These are phyloP conservation scores for Pythium pectinolyticum DNA, from an alignment of 352 stramenopile species.

Conservation along the genomic window DNA sequence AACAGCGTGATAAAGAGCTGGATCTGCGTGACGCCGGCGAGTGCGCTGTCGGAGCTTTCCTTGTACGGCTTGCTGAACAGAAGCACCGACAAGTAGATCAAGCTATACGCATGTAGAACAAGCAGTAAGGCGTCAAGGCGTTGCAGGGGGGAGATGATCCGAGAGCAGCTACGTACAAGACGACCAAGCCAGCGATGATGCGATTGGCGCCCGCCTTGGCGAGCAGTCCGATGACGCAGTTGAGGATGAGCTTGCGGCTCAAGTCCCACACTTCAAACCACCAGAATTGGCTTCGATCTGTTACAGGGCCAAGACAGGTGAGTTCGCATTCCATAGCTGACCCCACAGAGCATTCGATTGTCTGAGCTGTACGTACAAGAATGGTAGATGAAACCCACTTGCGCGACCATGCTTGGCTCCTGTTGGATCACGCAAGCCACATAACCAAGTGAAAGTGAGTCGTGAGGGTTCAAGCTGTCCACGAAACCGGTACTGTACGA, in stretches of 20 bases:
- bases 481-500: background rate
- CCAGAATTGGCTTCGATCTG: conserved; percentile 65
- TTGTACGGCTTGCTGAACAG: conserved; percentile 74
- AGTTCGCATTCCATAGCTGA: background rate
- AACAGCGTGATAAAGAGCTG: conserved; percentile 82
- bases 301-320: background rate
- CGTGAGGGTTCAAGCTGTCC: background rate
- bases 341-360: too few species aligned
- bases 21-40: conserved; percentile 66
- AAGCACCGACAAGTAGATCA: conserved; percentile 77
- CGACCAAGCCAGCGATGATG: conserved; percentile 65
- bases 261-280: conserved; percentile 83
- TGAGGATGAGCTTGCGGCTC: conserved; percentile 68
- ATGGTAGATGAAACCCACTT: conserved; percentile 82
- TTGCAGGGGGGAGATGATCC: background rate
- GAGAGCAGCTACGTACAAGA: conserved; percentile 44
- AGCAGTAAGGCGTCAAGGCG: background rate
- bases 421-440: conserved; percentile 18
- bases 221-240: conserved; percentile 62
- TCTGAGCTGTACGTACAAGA: conserved; percentile 70
- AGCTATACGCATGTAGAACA: conserved; percentile 26
- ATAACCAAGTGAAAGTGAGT: background rate
- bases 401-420: conserved; percentile 69
- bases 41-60: conserved; percentile 56
- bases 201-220: conserved; percentile 64